Conservation (phyloP, 345 rosid genomes). For the Salix caprea region DNA sequence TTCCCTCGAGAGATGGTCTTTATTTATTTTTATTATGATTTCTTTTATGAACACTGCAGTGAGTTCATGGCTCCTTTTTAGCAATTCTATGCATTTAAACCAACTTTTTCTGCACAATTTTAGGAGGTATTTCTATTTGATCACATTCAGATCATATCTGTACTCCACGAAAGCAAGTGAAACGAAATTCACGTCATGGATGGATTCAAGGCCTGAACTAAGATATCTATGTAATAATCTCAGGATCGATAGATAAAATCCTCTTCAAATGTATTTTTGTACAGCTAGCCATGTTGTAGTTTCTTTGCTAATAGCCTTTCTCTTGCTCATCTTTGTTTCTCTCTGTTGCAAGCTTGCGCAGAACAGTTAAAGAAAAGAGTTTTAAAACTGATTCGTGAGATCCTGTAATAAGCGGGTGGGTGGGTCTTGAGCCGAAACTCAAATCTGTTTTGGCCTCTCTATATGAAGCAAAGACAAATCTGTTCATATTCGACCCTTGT, state of each 20-base stretch:
- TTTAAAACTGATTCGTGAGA: background rate
- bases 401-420: too few relatives aligned
- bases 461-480: background rate
- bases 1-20: too few relatives aligned
- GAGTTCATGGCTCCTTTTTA: background rate
- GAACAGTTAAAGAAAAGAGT: background rate
- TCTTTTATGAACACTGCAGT: background rate
- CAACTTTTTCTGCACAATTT: constrained; percentile 1
- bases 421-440: background rate
- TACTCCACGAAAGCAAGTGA: constrained; percentile 56
- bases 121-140: constrained; percentile 86
- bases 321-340: background rate
- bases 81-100: background rate
- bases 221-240: constrained; percentile 85
- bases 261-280: constrained; percentile 26
- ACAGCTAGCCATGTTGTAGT: constrained; percentile 26
- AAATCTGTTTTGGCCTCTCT: background rate
- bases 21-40: background rate
- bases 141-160: constrained; percentile 85
- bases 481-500: background rate
- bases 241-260: constrained; percentile 59
- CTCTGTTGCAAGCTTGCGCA: background rate
- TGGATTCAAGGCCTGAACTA: constrained; percentile 85
- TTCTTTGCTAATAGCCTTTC: constrained; percentile 2
- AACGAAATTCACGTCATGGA: constrained; percentile 63